These are phyloP conservation scores for Puccinellia tenuiflora DNA, from an alignment of 176 grass and related monocot species.

Conservation along the genomic window DNA sequence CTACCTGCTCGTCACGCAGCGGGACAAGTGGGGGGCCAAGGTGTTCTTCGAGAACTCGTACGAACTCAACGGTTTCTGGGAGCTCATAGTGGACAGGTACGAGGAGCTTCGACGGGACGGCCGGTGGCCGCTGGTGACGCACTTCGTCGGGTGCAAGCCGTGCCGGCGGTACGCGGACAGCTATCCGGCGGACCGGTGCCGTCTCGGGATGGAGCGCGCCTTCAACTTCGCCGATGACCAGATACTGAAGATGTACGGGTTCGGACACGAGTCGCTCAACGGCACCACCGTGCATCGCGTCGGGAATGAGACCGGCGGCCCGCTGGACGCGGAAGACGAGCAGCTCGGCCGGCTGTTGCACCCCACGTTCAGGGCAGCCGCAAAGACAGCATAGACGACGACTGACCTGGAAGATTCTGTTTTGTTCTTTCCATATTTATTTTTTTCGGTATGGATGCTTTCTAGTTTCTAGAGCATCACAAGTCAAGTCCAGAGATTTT, in stretches of 20 bases:
- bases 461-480: not conserved
- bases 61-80: conserved; percentile 82
- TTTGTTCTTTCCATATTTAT: not conserved
- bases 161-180: conserved; percentile 63
- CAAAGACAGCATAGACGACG: conserved; percentile 16
- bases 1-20: conserved; percentile 71
- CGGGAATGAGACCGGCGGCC: conserved; percentile 42
- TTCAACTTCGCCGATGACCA: conserved; percentile 91
- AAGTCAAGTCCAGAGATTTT: not conserved
- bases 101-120: conserved; percentile 56
- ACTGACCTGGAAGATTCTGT: not conserved
- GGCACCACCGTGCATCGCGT: conserved; percentile 44
- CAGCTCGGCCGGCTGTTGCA: conserved; percentile 58
- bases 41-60: conserved; percentile 69
- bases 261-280: conserved; percentile 56
- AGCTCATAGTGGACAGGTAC: conserved; percentile 58
- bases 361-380: conserved; percentile 39
- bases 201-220: conserved; percentile 63
- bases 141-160: conserved; percentile 97
- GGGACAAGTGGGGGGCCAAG: conserved; percentile 48
- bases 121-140: conserved; percentile 81
- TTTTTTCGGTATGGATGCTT: not conserved
- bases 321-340: conserved; percentile 47
- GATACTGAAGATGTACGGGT: conserved; percentile 73
- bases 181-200: conserved; percentile 59